Base-by-base conservation (phyloP, 352 stramenopile species). In the Globisporangium irregulare region DNA sequence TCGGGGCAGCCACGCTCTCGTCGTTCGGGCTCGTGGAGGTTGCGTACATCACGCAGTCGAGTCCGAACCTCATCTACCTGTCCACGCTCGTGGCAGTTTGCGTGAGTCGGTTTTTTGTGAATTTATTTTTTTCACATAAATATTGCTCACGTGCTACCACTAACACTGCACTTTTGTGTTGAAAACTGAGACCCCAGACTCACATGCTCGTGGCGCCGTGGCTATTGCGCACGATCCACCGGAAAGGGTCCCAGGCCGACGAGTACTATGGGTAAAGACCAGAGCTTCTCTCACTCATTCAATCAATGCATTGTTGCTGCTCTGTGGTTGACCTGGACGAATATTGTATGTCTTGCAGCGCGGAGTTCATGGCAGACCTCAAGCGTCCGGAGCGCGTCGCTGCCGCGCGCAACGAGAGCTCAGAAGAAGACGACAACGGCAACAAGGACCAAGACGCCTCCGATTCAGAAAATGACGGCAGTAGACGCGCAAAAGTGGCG, bases 11-110 rank as follows among this genome's bases (percentile, higher is more conserved):
- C 3, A 89, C 75, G 24, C 24, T 93, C n/a, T 77, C 73, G 3
- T 63, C 80, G 3, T 93, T 93, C 60, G 82, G 84, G 0, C 68
- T 94, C 15, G 65, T 94, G 10, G 84, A 91, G 36, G 50, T 83
- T 18, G 73, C 77, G 18, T 77, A 89, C 61, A 84, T 93, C 41
- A 43, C 73, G n/a, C 68, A 70, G 32, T 88, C 79, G 15, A 72
- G 61, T 56, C 67, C 75, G 51, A 89, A 90, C 69, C 69, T 86
- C 25, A 91, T 91, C 60, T 91, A 91, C 64, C 64, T 92, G 56
- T 73, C 70, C 3, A 91, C 84, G 29, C 73, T 92, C 43, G 59
- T 84, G n/a, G 64, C 82, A n/a, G 64, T 81, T 29, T 82, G 74
- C 24, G 84, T 92, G 71, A 53, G 84, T 78, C 18, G 1, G 32